phyloP scores from a whole-genome alignment of 768 basidiomycete species.

The Rhodotorula graminis region DNA sequence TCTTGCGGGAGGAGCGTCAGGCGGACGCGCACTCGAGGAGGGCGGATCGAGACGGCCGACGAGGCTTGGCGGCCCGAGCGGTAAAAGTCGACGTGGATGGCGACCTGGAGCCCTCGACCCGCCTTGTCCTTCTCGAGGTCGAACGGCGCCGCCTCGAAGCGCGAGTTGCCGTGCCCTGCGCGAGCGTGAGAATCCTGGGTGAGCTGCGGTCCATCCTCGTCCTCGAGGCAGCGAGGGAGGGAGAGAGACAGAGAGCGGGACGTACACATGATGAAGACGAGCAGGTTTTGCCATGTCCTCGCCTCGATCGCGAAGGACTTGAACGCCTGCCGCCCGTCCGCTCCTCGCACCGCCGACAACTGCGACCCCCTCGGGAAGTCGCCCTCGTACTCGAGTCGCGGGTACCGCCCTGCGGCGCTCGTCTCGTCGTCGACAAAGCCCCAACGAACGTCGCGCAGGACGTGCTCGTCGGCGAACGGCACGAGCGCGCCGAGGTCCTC shows the following conservation, averaged over 20 bases:
- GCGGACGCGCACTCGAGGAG: slow-evolving; percentile 10
- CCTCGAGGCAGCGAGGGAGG: no score
- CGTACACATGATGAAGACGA: slow-evolving; percentile 33
- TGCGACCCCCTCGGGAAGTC: slow-evolving; percentile 29
- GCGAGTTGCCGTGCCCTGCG: slow-evolving; percentile 31
- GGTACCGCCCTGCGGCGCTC: not conserved
- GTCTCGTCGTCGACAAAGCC: slow-evolving; percentile 17
- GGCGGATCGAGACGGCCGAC: slow-evolving; percentile 14
- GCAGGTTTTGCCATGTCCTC: slow-evolving; percentile 20
- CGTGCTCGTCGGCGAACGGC: slow-evolving; percentile 6
- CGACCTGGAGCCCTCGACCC: slow-evolving; percentile 8
- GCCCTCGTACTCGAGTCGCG: slow-evolving; percentile 22
- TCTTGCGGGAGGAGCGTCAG: slow-evolving; percentile 19
- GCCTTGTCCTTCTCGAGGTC: slow-evolving; percentile 27
- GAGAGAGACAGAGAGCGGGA: not conserved
- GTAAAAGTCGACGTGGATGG: slow-evolving; percentile 28
- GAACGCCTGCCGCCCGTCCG: slow-evolving; percentile 10
- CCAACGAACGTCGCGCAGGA: slow-evolving; percentile 18
- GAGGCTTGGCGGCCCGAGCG: slow-evolving; percentile 5
- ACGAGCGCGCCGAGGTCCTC: not conserved
- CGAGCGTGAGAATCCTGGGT: not conserved
- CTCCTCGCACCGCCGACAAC: not conserved
- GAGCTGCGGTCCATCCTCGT: no score
- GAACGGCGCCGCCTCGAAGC: slow-evolving; percentile 28
- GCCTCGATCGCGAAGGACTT: slow-evolving; percentile 34